These are phyloP conservation scores for Yarrowia sp. DNA, from an alignment of 805 yeast genomes.

Conservation along the genomic window DNA sequence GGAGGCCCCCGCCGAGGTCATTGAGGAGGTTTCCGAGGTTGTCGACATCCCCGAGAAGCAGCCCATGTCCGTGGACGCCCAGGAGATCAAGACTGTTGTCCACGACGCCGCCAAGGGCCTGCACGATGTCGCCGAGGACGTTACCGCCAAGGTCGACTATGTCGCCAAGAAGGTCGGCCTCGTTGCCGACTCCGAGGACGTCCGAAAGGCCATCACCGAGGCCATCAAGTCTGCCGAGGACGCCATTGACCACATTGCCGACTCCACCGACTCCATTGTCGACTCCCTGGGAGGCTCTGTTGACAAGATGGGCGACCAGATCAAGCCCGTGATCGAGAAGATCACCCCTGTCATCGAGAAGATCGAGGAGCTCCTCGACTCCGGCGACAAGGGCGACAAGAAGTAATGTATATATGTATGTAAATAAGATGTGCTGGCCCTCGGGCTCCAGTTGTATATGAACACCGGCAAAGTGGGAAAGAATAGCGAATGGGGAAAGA, in stretches of 20 bases:
- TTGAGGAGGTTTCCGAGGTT: conserved; percentile 13
- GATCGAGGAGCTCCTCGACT: conserved; percentile 14
- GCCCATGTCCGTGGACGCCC: neutral
- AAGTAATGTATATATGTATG: conserved; percentile 19
- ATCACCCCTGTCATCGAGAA: conserved; percentile 2
- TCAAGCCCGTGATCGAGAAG: conserved; percentile 16
- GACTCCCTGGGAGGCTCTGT: conserved; percentile 9
- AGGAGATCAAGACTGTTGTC: conserved; percentile 31
- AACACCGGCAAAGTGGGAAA: no score
- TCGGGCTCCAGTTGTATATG: no score
- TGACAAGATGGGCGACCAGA: neutral
- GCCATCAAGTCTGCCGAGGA: conserved; percentile 23
- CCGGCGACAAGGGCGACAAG: conserved; percentile 19
- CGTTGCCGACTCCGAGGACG: conserved; percentile 5
- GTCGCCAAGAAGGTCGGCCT: conserved; percentile 29
- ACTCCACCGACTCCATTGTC: conserved; percentile 21
- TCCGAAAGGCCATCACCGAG: neutral
- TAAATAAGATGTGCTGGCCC: no score
- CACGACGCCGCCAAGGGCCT: conserved; percentile 31
- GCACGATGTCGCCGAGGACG: conserved; percentile 32
- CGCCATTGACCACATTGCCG: conserved; percentile 19
- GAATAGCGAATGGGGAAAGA: neutral
- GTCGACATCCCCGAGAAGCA: conserved; percentile 15
- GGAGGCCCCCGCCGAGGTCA: neutral
- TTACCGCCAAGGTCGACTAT: conserved; percentile 29